Evolutionary conservation across 306 rosid species (phyloP), one percentile per base, ranked within the genome.

Genomic region (Cucurbita maxima): DNA sequence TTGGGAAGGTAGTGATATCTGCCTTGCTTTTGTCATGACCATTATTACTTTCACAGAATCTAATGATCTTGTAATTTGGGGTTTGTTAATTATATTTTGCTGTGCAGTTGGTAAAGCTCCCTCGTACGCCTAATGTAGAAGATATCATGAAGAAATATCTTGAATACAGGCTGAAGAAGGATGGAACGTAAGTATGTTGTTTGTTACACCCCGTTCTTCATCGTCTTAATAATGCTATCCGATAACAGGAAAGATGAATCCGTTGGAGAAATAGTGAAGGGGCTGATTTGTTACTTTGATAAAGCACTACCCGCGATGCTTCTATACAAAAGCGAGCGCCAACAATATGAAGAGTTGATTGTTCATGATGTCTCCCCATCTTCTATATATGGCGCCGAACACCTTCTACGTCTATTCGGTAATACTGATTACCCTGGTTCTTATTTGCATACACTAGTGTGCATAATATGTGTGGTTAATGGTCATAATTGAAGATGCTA

Each of bases 71-170:
- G 75, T 54, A 75, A 50, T 61, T 48, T 64, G 71, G n/a, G 71
- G 8, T 43, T 58, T 64, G 25, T 43, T 40, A 30, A 53, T 55
- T 71, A 55, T 7, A 54, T 72, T 53, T 45, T 55, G 22, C 58
- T 45, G 74, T 85, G 87, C 97, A 90, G 98, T 94, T 88, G 53
- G 94, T 90, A 58, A 93, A 87, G 81, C 97, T 93, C 80, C 98
- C 98, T 18, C 92, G 98, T 4, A 70, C 79, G 56, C 98, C 94
- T 71, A 94, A 81, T 81, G 92, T 90, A 38, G 88, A 85, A 50
- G 90, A 89, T 77, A 87, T 90, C 79, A 51, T 90, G 82, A 80
- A 82, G 80, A 86, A 83, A 40, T 94, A 94, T 83, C 78, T 82
- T 63, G 92, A 86, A 66, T 80, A 83, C 86, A 84, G 83, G 82